phyloP scores from a whole-genome alignment of 2,329 filamentous ascomycete species.

The Aspergillus piperis region DNA sequence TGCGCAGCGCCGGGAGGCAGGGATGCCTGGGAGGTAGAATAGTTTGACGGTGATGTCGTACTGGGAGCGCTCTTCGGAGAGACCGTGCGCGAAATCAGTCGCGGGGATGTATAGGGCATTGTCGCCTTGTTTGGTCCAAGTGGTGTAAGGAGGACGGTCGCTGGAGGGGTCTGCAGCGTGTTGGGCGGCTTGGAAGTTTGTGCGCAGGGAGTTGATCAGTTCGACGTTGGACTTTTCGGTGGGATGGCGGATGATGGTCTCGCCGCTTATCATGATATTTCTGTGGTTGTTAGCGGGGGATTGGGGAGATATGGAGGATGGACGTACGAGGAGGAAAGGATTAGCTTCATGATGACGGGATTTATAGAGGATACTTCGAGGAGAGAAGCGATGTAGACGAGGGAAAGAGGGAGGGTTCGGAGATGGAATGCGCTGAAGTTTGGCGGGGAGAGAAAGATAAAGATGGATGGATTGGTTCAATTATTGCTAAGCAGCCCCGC shows the following conservation, averaged over 20 bases:
- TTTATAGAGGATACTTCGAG: background rate
- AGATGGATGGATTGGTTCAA: background rate
- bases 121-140: constrained; percentile 70
- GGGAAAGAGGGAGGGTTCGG: background rate
- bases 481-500: constrained; percentile 36
- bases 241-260: constrained; percentile 79
- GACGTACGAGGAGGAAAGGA: constrained; percentile 81
- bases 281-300: constrained; percentile 38
- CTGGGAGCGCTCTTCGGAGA: constrained; percentile 77
- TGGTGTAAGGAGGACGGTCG: constrained; percentile 17
- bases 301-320: background rate
- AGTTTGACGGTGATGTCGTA: constrained; percentile 97
- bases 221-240: constrained; percentile 88
- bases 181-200: constrained; percentile 77
- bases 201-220: constrained; percentile 81
- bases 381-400: background rate
- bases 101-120: constrained; percentile 73
- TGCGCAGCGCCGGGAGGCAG: constrained; percentile 62
- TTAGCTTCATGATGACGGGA: constrained; percentile 67
- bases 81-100: constrained; percentile 69
- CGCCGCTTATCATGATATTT: constrained; percentile 83
- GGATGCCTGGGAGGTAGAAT: constrained; percentile 80
- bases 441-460: constrained; percentile 1
- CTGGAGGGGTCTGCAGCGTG: constrained; percentile 35
- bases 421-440: constrained; percentile 1